These are phyloP conservation scores for Colletotrichum sp. DNA, from an alignment of 2,329 filamentous ascomycete species.

Conservation along the genomic window DNA sequence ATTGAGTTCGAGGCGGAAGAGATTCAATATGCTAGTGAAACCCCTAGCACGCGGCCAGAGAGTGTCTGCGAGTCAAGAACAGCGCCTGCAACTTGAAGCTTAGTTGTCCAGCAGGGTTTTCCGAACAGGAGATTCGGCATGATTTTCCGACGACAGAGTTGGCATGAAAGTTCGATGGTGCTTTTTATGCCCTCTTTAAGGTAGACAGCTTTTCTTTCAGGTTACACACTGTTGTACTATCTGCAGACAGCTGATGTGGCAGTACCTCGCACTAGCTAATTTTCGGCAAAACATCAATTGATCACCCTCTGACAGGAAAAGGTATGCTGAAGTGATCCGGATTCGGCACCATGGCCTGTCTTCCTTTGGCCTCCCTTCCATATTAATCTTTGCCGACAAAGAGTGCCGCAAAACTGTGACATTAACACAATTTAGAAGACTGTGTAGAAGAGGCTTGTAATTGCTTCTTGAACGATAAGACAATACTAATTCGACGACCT, in stretches of 20 bases:
- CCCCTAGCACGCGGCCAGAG: neutral
- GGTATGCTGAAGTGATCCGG: neutral
- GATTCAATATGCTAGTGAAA: neutral
- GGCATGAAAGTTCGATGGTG: neutral
- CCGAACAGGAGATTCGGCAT: neutral
- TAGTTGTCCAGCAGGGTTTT: neutral
- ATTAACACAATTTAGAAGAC: neutral
- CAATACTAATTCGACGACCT: neutral
- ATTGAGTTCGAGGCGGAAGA: neutral
- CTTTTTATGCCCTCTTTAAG: neutral
- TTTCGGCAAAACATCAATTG: neutral
- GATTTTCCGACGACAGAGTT: neutral
- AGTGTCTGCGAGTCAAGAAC: neutral
- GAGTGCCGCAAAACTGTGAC: neutral
- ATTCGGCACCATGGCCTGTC: neutral
- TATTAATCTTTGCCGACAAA: neutral
- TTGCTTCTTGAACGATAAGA: neutral
- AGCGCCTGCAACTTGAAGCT: neutral
- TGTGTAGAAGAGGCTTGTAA: neutral
- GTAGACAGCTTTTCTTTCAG: neutral
- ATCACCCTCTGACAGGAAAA: neutral
- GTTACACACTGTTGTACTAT: neutral
- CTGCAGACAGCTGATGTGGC: neutral
- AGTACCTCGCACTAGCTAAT: neutral
- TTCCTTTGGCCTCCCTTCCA: neutral